Base-by-base conservation (phyloP, 139 green algal genomes). In the Tetradesmus lagerheimii region DNA sequence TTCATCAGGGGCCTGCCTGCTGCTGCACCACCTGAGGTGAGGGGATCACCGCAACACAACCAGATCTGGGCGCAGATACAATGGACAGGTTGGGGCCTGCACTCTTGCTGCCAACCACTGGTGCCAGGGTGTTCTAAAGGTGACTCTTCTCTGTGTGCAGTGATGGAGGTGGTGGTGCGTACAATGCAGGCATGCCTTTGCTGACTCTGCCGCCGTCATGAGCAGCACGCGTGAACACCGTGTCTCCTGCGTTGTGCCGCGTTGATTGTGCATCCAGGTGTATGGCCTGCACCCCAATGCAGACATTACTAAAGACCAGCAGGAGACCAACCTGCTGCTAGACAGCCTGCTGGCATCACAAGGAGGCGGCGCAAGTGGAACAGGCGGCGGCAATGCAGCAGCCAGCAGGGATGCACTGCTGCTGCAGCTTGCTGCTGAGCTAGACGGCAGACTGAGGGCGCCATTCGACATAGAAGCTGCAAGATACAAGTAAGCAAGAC, bases 281-380 rank as follows among this genome's bases (percentile, higher is more conserved):
- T 98, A 97, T 80, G 96, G 96, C 6, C 93, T 97, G 88, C 95
- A 98, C 88, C 92, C 90, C 79, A 98, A 98, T 90, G 96, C 95
- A 34, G 95, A 97, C 92, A 98, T 98, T 91, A 96, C 94, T 11
- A 96, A 96, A 85, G 94, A 97, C 91, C 94, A 95, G 89, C 88
- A 96, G 82, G 95, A 98, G 88, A 94, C 94, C 0, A 92, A 97
- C 85, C 83, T 91, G 37, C 80, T 97, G 91, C 91, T 98, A 27
- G 91, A 87, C 29, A 92, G 88, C 1, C 83, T 97, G 80, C 87
- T 97, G 75, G 57, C 88, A 9, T 94, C 93, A 57, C 93, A 93
- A 62, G 86, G 75, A n/a, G 83, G 87, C n/a, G 77, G 85, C n/a
- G 57, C 75, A 38, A 62, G 83, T 5, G 64, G 75, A 78, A 91